A percentile compares a stretch with the other conserved stretches of the same genome.
These are phyloP conservation scores for Talaromyces sp. DNA, from an alignment of 2,329 filamentous ascomycete species.

Conservation along the genomic window DNA sequence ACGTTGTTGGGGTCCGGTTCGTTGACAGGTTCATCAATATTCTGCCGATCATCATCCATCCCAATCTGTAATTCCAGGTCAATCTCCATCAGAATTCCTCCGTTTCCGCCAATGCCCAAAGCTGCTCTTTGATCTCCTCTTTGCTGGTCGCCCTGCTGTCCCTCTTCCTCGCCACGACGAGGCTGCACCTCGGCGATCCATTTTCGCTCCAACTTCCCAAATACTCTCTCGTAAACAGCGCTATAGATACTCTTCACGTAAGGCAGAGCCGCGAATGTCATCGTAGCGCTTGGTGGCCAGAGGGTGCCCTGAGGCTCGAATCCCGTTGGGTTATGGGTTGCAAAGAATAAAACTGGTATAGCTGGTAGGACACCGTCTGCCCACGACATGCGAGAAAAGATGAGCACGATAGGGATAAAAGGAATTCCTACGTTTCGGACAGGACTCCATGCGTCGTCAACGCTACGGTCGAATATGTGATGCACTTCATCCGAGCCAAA, in stretches of 20 bases:
- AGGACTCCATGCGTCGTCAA: constrained; percentile 43
- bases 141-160: constrained; percentile 32
- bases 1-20: constrained; percentile 23
- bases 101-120: constrained; percentile 30
- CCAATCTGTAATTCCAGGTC: constrained; percentile 52
- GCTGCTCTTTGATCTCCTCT: constrained; percentile 27
- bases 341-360: constrained; percentile 57
- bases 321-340: constrained; percentile 41
- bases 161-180: constrained; percentile 36
- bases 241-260: constrained; percentile 64
- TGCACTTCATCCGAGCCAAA: constrained; percentile 62
- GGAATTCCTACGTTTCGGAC: constrained; percentile 60
- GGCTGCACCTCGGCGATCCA: constrained; percentile 64
- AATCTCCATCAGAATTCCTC: constrained; percentile 47
- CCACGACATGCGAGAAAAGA: constrained; percentile 63
- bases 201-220: constrained; percentile 55
- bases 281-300: constrained; percentile 64
- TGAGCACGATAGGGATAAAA: constrained; percentile 63
- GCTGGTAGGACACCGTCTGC: constrained; percentile 62
- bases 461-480: constrained; percentile 48
- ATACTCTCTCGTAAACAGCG: constrained; percentile 57
- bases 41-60: constrained; percentile 36
- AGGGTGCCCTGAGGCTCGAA: constrained; percentile 52
- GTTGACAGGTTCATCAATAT: constrained; percentile 38
- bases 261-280: constrained; percentile 64